phyloP scores from a whole-genome alignment of 371 early-diverging fungal genomes.

The Mucor indicus region DNA sequence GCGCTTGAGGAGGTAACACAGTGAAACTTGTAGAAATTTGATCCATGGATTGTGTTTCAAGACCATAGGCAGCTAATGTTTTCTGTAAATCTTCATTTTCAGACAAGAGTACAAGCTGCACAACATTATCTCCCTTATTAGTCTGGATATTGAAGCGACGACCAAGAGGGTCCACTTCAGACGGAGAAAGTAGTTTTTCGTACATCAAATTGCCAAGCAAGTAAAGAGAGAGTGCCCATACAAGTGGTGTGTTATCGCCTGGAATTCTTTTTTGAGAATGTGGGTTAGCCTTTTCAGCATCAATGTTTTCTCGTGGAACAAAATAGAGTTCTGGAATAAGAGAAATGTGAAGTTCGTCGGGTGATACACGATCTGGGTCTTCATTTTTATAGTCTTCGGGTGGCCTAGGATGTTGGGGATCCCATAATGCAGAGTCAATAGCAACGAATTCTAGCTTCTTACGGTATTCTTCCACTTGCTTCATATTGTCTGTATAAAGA shows the following conservation, averaged over 20 bases:
- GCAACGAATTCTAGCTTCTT: slow-evolving; percentile 65
- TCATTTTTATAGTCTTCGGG: slow-evolving; percentile 26
- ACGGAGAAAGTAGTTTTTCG: slow-evolving; percentile 72
- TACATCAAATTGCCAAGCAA: slow-evolving; percentile 77
- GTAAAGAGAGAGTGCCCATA: slow-evolving; percentile 88
- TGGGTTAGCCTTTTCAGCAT: slow-evolving; percentile 72
- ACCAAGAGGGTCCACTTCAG: slow-evolving; percentile 88
- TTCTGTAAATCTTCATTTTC: slow-evolving; percentile 73
- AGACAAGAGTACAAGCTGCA: slow-evolving; percentile 79
- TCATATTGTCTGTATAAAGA: slow-evolving; percentile 64
- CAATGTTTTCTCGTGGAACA: slow-evolving; percentile 71
- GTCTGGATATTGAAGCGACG: slow-evolving; percentile 59
- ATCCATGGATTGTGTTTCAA: slow-evolving; percentile 72
- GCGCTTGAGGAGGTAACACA: slow-evolving; percentile 75
- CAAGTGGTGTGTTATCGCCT: slow-evolving; percentile 86
- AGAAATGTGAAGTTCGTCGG: slow-evolving; percentile 27
- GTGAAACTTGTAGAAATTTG: slow-evolving; percentile 71
- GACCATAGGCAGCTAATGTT: slow-evolving; percentile 68
- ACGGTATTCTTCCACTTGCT: slow-evolving; percentile 72
- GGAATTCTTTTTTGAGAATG: slow-evolving; percentile 78
- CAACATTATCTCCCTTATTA: slow-evolving; percentile 54
- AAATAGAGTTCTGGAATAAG: slow-evolving; percentile 83
- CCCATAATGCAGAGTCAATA: slow-evolving; percentile 63
- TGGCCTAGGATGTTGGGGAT: slow-evolving; percentile 32
- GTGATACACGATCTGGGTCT: slow-evolving; percentile 8